phyloP scores from a whole-genome alignment of 768 basidiomycete species.

The Mycena venus region DNA sequence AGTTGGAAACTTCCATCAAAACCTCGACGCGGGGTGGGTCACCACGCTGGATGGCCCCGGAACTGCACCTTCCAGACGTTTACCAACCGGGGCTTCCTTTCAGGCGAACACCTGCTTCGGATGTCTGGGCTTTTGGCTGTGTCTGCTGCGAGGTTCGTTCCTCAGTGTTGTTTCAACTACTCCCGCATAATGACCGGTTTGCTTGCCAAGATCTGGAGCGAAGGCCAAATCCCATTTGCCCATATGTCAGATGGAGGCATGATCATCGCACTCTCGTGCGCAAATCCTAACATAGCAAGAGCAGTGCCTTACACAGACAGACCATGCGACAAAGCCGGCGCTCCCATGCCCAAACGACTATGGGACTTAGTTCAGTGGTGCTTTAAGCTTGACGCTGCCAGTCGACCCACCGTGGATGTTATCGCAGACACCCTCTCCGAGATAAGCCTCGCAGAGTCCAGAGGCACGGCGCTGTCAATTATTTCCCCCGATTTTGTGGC shows the following conservation, averaged over 20 bases:
- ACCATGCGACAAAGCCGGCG: neutral
- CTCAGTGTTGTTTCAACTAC: too few relatives aligned
- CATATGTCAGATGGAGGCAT: neutral
- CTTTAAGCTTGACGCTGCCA: neutral
- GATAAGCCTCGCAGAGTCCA: too few relatives aligned
- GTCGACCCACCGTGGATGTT: neutral
- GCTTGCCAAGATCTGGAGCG: neutral
- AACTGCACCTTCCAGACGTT: neutral
- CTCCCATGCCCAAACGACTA: neutral
- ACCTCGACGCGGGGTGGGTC: neutral
- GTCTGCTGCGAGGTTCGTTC: neutral
- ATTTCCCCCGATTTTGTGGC: too few relatives aligned
- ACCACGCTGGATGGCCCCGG: neutral
- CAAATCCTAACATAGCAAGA: neutral
- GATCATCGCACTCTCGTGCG: neutral
- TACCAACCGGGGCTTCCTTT: neutral
- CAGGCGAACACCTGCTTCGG: neutral
- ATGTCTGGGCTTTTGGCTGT: too few relatives aligned
- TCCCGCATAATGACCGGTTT: too few relatives aligned
- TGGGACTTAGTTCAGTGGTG: neutral
- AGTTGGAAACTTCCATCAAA: constrained; percentile 9
- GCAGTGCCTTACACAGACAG: neutral
- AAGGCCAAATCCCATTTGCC: neutral
- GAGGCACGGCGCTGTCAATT: too few relatives aligned
- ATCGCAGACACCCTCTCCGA: neutral